phyloP scores from a whole-genome alignment of 805 yeast species.

The Metschnikowia lachancei region DNA sequence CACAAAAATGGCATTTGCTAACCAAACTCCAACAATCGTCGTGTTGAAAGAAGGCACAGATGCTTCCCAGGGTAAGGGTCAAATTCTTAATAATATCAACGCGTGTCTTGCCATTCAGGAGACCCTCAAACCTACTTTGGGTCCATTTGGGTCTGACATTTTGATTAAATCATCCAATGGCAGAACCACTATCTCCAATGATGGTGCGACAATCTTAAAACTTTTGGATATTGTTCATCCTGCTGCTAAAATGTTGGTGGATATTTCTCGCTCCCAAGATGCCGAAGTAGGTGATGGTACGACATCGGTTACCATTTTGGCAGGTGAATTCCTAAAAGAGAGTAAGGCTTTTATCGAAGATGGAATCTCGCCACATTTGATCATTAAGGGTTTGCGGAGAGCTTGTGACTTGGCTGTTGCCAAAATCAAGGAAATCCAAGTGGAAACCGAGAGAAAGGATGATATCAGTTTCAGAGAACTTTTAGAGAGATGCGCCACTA shows the following conservation, averaged over 20 bases:
- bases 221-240: constrained; percentile 95
- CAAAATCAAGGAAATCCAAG: constrained; percentile 70
- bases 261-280: constrained; percentile 92
- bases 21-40: constrained; percentile 96
- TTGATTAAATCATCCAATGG: constrained; percentile 81
- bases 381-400: constrained; percentile 80
- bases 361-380: constrained; percentile 88
- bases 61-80: constrained; percentile 94
- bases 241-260: constrained; percentile 94
- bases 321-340: constrained; percentile 93
- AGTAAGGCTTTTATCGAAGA: constrained; percentile 90
- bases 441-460: constrained; percentile 55
- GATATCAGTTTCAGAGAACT: constrained; percentile 63
- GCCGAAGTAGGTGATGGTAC: constrained; percentile 99
- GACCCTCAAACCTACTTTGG: constrained; percentile 88
- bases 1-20: constrained; percentile 72
- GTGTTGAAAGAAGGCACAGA: constrained; percentile 98
- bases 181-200: constrained; percentile 92
- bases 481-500: constrained; percentile 87
- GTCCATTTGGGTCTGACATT: constrained; percentile 96
- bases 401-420: constrained; percentile 77
- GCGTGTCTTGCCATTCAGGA: constrained; percentile 98
- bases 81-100: constrained; percentile 89
- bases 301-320: constrained; percentile 88
- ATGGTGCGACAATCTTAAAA: constrained; percentile 94